Conservation (phyloP, 2,329 filamentous ascomycete genomes). For the Didymella pomorum region DNA sequence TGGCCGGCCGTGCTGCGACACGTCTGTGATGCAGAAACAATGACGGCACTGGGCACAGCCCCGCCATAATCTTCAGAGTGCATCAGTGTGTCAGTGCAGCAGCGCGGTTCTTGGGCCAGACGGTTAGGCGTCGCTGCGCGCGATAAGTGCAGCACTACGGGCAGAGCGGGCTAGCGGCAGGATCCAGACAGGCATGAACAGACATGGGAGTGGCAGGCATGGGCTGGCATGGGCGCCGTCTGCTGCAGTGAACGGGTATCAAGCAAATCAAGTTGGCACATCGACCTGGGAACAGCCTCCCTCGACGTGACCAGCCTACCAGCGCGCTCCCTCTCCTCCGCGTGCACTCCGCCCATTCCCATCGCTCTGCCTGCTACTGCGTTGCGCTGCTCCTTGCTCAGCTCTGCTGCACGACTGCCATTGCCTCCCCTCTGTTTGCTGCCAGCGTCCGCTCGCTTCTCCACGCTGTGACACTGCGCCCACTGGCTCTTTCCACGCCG, state of each 20-base stretch:
- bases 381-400: slow-evolving; percentile 8
- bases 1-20: slow-evolving; percentile 16
- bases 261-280: slow-evolving; percentile 18
- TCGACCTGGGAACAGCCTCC: not conserved
- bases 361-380: not conserved
- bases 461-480: slow-evolving; percentile 18
- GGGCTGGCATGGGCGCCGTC: not conserved
- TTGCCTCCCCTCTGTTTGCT: slow-evolving; percentile 15
- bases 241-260: slow-evolving; percentile 17
- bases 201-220: too few relatives aligned
- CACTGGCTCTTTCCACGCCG: slow-evolving; percentile 21
- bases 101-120: not conserved
- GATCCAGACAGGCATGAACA: slow-evolving; percentile 17
- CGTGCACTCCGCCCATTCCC: slow-evolving; percentile 18
- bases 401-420: not conserved
- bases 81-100: not conserved
- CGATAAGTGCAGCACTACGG: slow-evolving; percentile 20
- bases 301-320: slow-evolving; percentile 7
- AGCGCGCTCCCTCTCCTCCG: slow-evolving; percentile 17
- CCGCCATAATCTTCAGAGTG: slow-evolving; percentile 20
- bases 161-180: slow-evolving; percentile 19
- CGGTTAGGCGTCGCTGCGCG: slow-evolving; percentile 12
- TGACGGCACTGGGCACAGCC: slow-evolving; percentile 35
- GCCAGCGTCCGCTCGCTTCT: slow-evolving; percentile 36
- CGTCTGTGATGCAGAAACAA: slow-evolving; percentile 21